Conservation (phyloP, 352 stramenopile genomes). For the Phytophthora chlamydospora region DNA sequence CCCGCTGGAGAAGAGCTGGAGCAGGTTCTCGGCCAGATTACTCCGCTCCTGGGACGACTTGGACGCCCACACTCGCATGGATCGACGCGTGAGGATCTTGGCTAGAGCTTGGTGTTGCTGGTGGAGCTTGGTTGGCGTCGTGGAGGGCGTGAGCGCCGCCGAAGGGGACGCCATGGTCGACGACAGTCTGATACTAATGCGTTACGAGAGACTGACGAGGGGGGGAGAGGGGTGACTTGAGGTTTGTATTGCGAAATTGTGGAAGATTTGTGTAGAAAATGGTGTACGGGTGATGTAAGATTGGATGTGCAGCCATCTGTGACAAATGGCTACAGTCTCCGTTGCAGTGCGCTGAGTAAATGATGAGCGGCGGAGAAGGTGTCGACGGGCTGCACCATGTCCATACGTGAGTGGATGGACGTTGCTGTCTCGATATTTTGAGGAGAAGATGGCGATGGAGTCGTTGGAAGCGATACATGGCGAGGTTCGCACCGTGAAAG, state of each 20-base stretch:
- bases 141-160: background rate
- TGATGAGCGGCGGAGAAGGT: conserved; percentile 32
- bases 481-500: conserved; percentile 50
- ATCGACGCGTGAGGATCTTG: conserved; percentile 54
- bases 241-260: conserved; percentile 14
- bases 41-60: conserved; percentile 66
- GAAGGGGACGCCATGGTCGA: conserved; percentile 25
- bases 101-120: conserved; percentile 40
- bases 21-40: conserved; percentile 52
- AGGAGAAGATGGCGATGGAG: conserved; percentile 3
- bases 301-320: conserved; percentile 10
- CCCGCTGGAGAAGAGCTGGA: conserved; percentile 67
- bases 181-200: conserved; percentile 1
- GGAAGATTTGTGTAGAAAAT: conserved; percentile 12
- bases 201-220: conserved; percentile 10
- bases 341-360: conserved; percentile 18
- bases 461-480: conserved; percentile 11
- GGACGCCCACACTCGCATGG: conserved; percentile 58
- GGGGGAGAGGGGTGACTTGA: conserved; percentile 21
- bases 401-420: conserved; percentile 35
- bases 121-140: background rate
- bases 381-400: conserved; percentile 45
- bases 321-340: conserved; percentile 27
- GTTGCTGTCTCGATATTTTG: background rate
- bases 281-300: conserved; percentile 8